Percentiles rank a stretch among this genome's conserved stretches.
phyloP scores from a whole-genome alignment of 2,329 filamentous ascomycete genomes.

The Dothideomycetes sp. region DNA sequence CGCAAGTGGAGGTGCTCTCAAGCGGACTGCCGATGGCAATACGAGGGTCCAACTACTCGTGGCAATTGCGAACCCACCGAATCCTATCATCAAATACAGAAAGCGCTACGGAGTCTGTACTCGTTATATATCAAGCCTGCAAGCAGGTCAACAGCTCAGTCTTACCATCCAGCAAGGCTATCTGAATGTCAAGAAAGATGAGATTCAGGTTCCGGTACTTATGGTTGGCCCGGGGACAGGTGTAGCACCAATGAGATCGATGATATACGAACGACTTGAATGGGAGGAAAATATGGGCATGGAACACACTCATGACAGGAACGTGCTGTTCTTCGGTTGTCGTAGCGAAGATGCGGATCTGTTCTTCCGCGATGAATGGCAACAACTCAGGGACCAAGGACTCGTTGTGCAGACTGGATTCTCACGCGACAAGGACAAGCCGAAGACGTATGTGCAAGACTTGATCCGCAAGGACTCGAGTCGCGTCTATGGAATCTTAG shows the following conservation, averaged over 20 bases:
- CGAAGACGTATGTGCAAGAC: slow-evolving; percentile 62
- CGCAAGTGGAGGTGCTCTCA: slow-evolving; percentile 56
- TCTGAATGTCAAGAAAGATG: slow-evolving; percentile 38
- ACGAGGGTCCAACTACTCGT: slow-evolving; percentile 28
- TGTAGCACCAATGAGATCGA: slow-evolving; percentile 70
- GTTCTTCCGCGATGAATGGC: slow-evolving; percentile 75
- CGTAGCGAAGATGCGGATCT: slow-evolving; percentile 67
- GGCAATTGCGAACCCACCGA: slow-evolving; percentile 28
- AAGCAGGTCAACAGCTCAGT: slow-evolving; percentile 47
- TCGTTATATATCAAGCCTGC: slow-evolving; percentile 64
- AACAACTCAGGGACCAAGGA: slow-evolving; percentile 32
- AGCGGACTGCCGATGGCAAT: slow-evolving; percentile 19
- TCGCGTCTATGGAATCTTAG: slow-evolving; percentile 44
- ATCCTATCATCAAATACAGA: slow-evolving; percentile 75
- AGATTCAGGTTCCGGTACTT: slow-evolving; percentile 53
- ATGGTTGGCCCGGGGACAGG: slow-evolving; percentile 81
- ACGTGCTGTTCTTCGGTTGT: slow-evolving; percentile 73
- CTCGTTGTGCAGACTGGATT: slow-evolving; percentile 57
- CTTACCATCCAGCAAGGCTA: slow-evolving; percentile 50
- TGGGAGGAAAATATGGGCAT: slow-evolving; percentile 25
- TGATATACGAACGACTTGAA: slow-evolving; percentile 61
- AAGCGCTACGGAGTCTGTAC: slow-evolving; percentile 88
- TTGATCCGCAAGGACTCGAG: slow-evolving; percentile 43
- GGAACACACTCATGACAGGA: slow-evolving; percentile 17
- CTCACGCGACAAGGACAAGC: slow-evolving; percentile 55